These are phyloP conservation scores for Epichloe gansuensis DNA, from an alignment of 2,329 filamentous ascomycete species.

Conservation along the genomic window DNA sequence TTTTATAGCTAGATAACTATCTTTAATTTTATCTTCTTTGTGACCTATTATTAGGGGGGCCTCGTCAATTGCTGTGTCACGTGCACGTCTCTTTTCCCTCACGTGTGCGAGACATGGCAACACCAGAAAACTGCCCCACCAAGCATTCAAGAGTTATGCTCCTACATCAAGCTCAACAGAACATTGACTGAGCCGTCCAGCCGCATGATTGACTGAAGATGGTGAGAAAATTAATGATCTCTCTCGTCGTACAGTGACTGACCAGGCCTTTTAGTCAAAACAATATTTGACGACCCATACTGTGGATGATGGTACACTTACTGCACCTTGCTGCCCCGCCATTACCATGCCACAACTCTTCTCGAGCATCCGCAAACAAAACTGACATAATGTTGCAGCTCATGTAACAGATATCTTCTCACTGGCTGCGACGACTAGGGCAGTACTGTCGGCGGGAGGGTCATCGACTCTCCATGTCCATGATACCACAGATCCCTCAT, in stretches of 20 bases:
- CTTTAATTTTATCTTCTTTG: too few species aligned
- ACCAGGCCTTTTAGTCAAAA: conserved; percentile 56
- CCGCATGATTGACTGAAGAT: conserved; percentile 9
- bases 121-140: conserved; percentile 5
- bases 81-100: too few species aligned
- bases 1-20: too few species aligned
- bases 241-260: not conserved
- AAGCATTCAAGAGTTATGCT: conserved; percentile 2
- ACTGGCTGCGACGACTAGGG: conserved; percentile 59
- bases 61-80: too few species aligned
- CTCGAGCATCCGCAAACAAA: not conserved
- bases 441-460: conserved; percentile 74
- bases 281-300: conserved; percentile 94
- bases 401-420: conserved; percentile 78
- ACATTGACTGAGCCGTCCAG: not conserved
- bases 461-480: conserved; percentile 72
- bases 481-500: conserved; percentile 56
- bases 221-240: conserved; percentile 11
- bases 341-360: not conserved
- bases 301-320: conserved; percentile 60
- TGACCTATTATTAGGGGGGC: too few species aligned
- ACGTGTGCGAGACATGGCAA: too few species aligned
- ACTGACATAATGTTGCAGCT: conserved; percentile 34
- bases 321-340: conserved; percentile 14
- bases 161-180: conserved; percentile 3